These are phyloP conservation scores for Colletotrichum graminicola DNA, from an alignment of 2,329 filamentous ascomycete genomes.

Conservation along the genomic window DNA sequence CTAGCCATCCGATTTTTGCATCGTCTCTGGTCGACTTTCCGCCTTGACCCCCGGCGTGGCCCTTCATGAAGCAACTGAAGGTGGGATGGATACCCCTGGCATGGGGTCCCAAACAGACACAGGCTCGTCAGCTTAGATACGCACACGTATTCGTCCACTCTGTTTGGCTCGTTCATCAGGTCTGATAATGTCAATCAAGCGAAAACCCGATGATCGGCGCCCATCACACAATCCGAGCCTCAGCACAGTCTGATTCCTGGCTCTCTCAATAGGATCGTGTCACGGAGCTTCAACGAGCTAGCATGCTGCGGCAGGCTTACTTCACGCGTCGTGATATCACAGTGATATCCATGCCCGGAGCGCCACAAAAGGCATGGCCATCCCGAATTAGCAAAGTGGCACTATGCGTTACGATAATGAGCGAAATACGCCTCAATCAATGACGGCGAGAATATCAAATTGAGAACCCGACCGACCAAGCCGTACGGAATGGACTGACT, in stretches of 20 bases:
- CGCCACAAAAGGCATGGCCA: constrained; percentile 9
- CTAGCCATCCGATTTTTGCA: constrained; percentile 1
- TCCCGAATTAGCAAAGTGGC: background rate
- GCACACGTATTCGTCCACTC: background rate
- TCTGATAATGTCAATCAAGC: background rate
- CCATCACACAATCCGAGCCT: constrained; percentile 29
- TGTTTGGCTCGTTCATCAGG: constrained; percentile 14
- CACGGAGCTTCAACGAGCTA: constrained; percentile 17
- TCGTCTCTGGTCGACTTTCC: constrained; percentile 24
- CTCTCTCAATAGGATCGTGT: constrained; percentile 24
- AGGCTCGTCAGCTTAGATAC: constrained; percentile 14
- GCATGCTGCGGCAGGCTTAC: constrained; percentile 22
- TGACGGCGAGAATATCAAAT: background rate
- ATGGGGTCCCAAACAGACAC: background rate
- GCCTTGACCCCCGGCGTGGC: constrained; percentile 8
- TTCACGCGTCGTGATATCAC: constrained; percentile 25
- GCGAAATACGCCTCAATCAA: background rate
- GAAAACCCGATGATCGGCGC: constrained; percentile 34
- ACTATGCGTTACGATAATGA: background rate
- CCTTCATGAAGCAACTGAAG: background rate
- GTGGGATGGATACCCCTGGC: constrained; percentile 3
- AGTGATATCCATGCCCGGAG: constrained; percentile 32
- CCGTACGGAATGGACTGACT: background rate
- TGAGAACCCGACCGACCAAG: constrained; percentile 8
- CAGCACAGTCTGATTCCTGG: constrained; percentile 14